phyloP scores from a whole-genome alignment of 257 asterid genomes.

The Nicotiana tomentosiformis region DNA sequence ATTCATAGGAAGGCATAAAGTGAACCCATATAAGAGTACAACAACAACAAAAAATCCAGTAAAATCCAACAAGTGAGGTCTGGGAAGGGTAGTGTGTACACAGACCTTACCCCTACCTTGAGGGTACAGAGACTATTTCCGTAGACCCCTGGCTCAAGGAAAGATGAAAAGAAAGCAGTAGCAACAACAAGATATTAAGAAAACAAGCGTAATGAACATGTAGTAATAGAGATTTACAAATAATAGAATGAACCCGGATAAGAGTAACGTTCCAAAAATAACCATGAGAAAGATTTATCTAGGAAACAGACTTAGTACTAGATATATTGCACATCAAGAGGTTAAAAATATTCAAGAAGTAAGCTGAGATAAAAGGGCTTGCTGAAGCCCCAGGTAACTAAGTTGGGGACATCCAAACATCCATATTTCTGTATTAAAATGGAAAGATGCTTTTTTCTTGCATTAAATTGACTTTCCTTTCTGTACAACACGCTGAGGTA shows the following conservation, averaged over 20 bases:
- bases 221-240: too few species aligned
- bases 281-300: background rate
- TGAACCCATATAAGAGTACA: background rate
- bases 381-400: background rate
- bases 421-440: background rate
- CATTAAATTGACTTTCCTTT: background rate
- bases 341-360: background rate
- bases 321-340: background rate
- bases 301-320: background rate
- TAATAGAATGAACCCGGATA: background rate
- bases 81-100: too few species aligned
- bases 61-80: too few species aligned
- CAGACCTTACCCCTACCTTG: too few species aligned
- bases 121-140: too few species aligned
- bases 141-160: too few species aligned
- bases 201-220: too few species aligned
- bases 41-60: too few species aligned
- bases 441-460: background rate
- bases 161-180: too few species aligned
- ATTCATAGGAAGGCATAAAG: background rate
- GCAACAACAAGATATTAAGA: too few species aligned
- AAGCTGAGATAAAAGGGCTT: background rate
- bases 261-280: background rate
- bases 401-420: background rate
- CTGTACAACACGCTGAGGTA: conserved; percentile 5